Conservation (phyloP, 2,329 filamentous ascomycete species). For the Domatiomyces globalis region DNA sequence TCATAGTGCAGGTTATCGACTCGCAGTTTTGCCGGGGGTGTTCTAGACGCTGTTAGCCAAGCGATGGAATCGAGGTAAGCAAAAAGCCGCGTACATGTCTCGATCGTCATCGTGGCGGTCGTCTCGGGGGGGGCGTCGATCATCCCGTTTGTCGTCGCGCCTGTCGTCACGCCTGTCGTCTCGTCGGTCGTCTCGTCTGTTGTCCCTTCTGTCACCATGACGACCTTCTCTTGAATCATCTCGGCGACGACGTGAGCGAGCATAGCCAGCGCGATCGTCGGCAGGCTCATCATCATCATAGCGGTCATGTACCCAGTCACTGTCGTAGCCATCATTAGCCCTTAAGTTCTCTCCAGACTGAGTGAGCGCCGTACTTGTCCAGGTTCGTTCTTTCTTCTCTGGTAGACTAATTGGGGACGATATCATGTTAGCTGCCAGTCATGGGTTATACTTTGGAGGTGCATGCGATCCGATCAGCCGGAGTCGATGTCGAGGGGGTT, state of each 20-base stretch:
- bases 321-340: constrained; percentile 22
- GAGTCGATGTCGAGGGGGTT: constrained; percentile 6
- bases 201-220: constrained; percentile 7
- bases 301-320: constrained; percentile 90
- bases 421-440: constrained; percentile 33
- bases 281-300: constrained; percentile 62
- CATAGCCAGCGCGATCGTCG: not conserved
- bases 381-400: constrained; percentile 33
- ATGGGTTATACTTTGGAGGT: constrained; percentile 23
- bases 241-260: constrained; percentile 21
- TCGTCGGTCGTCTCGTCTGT: constrained; percentile 24
- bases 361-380: constrained; percentile 26
- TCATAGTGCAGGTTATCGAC: constrained; percentile 91
- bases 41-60: constrained; percentile 25
- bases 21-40: constrained; percentile 55
- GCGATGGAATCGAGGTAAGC: not conserved
- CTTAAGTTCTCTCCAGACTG: not conserved
- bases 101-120: constrained; percentile 5
- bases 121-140: constrained; percentile 28
- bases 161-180: constrained; percentile 20
- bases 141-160: constrained; percentile 11
- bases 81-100: constrained; percentile 23
- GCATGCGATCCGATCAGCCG: constrained; percentile 23
- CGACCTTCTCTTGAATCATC: constrained; percentile 7
- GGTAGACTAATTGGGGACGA: constrained; percentile 30